Base-by-base conservation (phyloP, 176 grass and related monocot genomes). In the Zizania latifolia region DNA sequence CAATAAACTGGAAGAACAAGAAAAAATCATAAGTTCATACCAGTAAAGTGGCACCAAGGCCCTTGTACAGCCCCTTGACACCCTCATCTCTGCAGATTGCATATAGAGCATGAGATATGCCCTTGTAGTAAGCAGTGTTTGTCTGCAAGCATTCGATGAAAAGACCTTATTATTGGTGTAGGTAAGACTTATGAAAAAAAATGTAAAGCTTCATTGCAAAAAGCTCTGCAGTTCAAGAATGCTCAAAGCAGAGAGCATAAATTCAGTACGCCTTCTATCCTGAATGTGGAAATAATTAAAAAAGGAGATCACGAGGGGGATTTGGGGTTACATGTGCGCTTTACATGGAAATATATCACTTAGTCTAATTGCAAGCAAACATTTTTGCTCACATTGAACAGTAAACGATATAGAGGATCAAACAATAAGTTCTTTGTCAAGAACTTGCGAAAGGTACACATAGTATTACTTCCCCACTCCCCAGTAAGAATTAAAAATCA, bases 41-140 rank as follows among this genome's bases (percentile, higher is more conserved):
- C 48, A 98, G 65, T 58, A 98, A 85, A 61, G 94, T 98, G 36
- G 94, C 88, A 58, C 94, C 94, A 74, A 98, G 86, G 82, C 94
- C 94, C 84, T 92, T 98, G 78, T 98, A 98, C 30, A 98, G 82
- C n/a, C 91, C 94, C 58, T 66, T 86, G 37, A 85, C 17, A 68
- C 94, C 94, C 74, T 98, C 94, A 53, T 98, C 91, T 94, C 91
- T 92, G 71, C 91, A 98, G 66, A 94, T 94, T 2, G 86, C 81
- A 56, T 80, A 85, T 31, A 98, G 83, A 44, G 94, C 58, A 89
- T 98, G 94, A 28, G 83, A 91, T 82, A 98, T 98, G 85, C 94
- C 94, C 86, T 83, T 93, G 57, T 98, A 94, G 75, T 98, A 94
- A 10, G 86, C 72, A 76, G 78, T 92, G 51, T 94, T 98, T 30